Conservation (phyloP, 805 yeast species). For the Zygoascus bituminiphila region DNA sequence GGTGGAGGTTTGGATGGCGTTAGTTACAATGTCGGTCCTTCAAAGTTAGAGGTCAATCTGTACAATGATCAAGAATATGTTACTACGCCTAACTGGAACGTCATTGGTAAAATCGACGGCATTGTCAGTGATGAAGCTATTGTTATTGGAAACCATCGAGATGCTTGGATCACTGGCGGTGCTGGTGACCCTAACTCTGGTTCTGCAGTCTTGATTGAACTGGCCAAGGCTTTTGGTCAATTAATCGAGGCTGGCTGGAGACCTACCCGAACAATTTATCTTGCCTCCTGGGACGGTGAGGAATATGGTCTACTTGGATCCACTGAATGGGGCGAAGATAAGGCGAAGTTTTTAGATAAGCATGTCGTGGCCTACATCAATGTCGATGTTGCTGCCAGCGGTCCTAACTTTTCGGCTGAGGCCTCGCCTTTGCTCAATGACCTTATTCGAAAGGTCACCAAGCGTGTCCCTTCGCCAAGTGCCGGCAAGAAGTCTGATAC, state of each 20-base stretch:
- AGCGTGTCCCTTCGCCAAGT: slow-evolving; percentile 40
- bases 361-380: slow-evolving; percentile 61
- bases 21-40: slow-evolving; percentile 48
- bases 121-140: slow-evolving; percentile 44
- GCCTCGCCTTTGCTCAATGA: slow-evolving; percentile 53
- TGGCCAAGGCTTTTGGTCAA: slow-evolving; percentile 50
- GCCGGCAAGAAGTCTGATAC: neutral
- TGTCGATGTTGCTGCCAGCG: slow-evolving; percentile 57
- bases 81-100: slow-evolving; percentile 54
- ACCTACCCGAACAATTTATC: slow-evolving; percentile 59
- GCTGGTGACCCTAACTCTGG: slow-evolving; percentile 79
- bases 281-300: slow-evolving; percentile 79
- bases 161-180: slow-evolving; percentile 73
- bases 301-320: slow-evolving; percentile 68
- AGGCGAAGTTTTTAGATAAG: slow-evolving; percentile 37
- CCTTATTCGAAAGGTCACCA: slow-evolving; percentile 39
- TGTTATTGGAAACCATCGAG: slow-evolving; percentile 68
- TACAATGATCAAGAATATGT: slow-evolving; percentile 55
- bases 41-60: slow-evolving; percentile 40
- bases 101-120: slow-evolving; percentile 55
- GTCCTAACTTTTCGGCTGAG: slow-evolving; percentile 42
- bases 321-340: slow-evolving; percentile 67
- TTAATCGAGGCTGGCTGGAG: slow-evolving; percentile 54
- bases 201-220: slow-evolving; percentile 54
- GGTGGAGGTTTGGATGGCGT: slow-evolving; percentile 37